These are phyloP conservation scores for Fusarium nematophilum DNA, from an alignment of 2,329 filamentous ascomycete genomes.

Conservation along the genomic window DNA sequence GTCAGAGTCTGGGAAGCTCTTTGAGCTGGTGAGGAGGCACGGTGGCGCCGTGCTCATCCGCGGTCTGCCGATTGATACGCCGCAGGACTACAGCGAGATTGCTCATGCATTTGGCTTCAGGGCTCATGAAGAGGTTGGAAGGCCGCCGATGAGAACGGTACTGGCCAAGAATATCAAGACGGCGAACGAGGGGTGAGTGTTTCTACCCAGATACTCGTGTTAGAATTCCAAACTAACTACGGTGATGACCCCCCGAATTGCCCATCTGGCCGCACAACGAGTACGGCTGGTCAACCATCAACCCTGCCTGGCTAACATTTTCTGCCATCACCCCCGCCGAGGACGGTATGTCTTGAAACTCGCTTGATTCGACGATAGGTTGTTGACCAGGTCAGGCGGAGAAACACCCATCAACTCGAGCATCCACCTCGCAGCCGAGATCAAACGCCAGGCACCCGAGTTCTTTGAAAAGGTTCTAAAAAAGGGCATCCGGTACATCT, in stretches of 20 bases:
- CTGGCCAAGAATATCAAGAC: slow-evolving; percentile 52
- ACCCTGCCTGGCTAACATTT: slow-evolving; percentile 52
- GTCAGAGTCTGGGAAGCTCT: slow-evolving; percentile 39
- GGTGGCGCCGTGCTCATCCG: slow-evolving; percentile 50
- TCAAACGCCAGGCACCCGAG: slow-evolving; percentile 40
- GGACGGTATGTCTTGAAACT: too few species aligned
- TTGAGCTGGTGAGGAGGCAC: slow-evolving; percentile 41
- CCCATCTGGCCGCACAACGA: slow-evolving; percentile 54
- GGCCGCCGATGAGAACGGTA: slow-evolving; percentile 48
- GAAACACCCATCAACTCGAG: slow-evolving; percentile 50
- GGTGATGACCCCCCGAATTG: slow-evolving; percentile 51
- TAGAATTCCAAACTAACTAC: too few species aligned
- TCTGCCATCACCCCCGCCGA: too few species aligned
- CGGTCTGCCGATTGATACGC: slow-evolving; percentile 46
- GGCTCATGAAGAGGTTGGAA: slow-evolving; percentile 49
- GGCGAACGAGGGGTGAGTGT: slow-evolving; percentile 52
- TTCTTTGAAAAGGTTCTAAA: slow-evolving; percentile 46
- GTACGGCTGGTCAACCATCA: slow-evolving; percentile 52
- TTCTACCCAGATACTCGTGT: too few species aligned
- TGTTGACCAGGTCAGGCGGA: too few species aligned
- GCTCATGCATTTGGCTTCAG: slow-evolving; percentile 51
- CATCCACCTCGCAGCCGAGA: slow-evolving; percentile 46
- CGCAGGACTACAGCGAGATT: slow-evolving; percentile 49
- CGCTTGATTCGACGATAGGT: too few species aligned
- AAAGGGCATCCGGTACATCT: slow-evolving; percentile 48